Evolutionary conservation across 192 early-diverging fungal genomes (phyloP).

Genomic region (Coemansia sp.): DNA sequence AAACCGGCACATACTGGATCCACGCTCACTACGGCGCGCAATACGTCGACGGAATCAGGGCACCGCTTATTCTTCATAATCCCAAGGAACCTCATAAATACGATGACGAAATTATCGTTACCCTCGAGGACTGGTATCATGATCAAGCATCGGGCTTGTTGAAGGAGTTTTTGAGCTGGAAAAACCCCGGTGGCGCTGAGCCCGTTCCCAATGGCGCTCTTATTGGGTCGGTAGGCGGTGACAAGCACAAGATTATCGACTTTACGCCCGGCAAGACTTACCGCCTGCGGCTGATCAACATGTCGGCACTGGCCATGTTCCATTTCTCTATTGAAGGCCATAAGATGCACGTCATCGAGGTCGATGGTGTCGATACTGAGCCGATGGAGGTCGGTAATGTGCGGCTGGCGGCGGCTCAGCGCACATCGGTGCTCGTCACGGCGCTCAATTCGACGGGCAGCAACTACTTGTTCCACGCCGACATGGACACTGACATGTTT

Average conservation of each 20-base stretch:
- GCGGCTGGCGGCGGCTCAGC: constrained; percentile 72
- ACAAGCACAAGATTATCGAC: constrained; percentile 38
- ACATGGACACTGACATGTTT: constrained; percentile 80
- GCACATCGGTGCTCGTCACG: constrained; percentile 78
- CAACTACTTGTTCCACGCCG: constrained; percentile 77
- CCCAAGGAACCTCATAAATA: constrained; percentile 62
- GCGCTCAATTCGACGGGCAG: constrained; percentile 61
- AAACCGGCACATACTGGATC: constrained; percentile 87
- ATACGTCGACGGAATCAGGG: constrained; percentile 82
- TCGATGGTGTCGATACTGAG: constrained; percentile 73
- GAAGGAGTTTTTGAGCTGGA: constrained; percentile 63
- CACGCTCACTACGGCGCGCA: constrained; percentile 73
- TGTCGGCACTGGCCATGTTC: constrained; percentile 76
- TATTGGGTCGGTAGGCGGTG: constrained; percentile 61
- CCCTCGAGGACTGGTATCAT: constrained; percentile 78
- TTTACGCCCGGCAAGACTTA: constrained; percentile 82
- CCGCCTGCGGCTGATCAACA: constrained; percentile 82
- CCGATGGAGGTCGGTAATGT: constrained; percentile 60
- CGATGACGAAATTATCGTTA: constrained; percentile 70
- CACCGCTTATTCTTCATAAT: constrained; percentile 71
- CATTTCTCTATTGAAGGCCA: constrained; percentile 81
- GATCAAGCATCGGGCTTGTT: constrained; percentile 60
- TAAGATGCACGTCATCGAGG: constrained; percentile 76
- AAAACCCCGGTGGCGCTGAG: constrained; percentile 67
- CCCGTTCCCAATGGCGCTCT: constrained; percentile 70